These are phyloP conservation scores for Salinomyces thailandicus DNA, from an alignment of 2,329 filamentous ascomycete genomes.

Conservation along the genomic window DNA sequence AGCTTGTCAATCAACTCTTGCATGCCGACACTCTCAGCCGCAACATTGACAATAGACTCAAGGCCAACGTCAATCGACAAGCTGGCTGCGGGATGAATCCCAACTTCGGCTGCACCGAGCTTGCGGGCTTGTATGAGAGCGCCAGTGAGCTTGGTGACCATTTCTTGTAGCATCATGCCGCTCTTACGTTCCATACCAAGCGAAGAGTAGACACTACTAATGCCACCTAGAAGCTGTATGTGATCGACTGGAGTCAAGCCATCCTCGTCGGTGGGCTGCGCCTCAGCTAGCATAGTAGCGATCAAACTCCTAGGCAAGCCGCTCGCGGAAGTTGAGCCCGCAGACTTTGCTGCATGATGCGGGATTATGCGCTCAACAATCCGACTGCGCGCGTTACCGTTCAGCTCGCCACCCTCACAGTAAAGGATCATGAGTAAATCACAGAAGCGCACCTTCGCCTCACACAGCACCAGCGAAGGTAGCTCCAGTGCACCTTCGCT, in stretches of 20 bases:
- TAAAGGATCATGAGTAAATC: slow-evolving; percentile 60
- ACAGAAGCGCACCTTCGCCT: slow-evolving; percentile 62
- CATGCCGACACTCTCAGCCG: slow-evolving; percentile 17
- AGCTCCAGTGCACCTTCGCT: slow-evolving; percentile 51
- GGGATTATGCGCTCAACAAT: background rate
- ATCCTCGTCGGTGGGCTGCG: slow-evolving; percentile 16
- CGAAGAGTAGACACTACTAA: slow-evolving; percentile 71
- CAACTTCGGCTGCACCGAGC: slow-evolving; percentile 86
- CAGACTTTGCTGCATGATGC: background rate
- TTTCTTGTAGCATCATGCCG: slow-evolving; percentile 75
- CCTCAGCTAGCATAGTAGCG: slow-evolving; percentile 8
- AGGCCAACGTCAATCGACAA: slow-evolving; percentile 57
- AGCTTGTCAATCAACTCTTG: slow-evolving; percentile 17
- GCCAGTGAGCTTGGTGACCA: slow-evolving; percentile 71
- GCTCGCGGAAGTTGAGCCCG: background rate
- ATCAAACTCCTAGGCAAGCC: slow-evolving; percentile 21
- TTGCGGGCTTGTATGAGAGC: slow-evolving; percentile 85
- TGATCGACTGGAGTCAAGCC: slow-evolving; percentile 28
- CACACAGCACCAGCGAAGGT: slow-evolving; percentile 60
- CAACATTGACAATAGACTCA: slow-evolving; percentile 10
- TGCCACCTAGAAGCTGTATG: slow-evolving; percentile 69
- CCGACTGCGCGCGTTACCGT: slow-evolving; percentile 36
- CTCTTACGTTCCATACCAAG: slow-evolving; percentile 81
- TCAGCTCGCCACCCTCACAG: slow-evolving; percentile 52
- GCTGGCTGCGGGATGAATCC: slow-evolving; percentile 86